Evolutionary conservation across 768 basidiomycete species (phyloP).

Genomic region (Trametes gibbosa): DNA sequence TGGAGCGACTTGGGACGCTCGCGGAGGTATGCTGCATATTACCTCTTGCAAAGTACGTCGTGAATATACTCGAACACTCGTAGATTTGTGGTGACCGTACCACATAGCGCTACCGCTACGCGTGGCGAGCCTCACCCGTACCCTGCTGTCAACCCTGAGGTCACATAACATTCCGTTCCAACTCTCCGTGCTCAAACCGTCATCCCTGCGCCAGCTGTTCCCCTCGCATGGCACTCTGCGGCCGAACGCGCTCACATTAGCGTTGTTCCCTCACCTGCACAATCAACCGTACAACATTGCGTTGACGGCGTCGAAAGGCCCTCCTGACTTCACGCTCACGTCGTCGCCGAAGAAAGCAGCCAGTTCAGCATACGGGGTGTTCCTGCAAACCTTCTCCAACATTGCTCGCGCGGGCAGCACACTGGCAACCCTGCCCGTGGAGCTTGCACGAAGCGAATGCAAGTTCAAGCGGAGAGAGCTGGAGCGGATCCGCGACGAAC

Average conservation of each 20-base stretch:
- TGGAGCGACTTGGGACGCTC: slow-evolving; percentile 77
- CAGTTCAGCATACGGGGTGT: slow-evolving; percentile 12
- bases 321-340: slow-evolving; percentile 10
- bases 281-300: slow-evolving; percentile 29
- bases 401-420: slow-evolving; percentile 22
- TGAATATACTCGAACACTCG: not conserved
- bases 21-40: slow-evolving; percentile 49
- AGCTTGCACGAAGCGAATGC: slow-evolving; percentile 68
- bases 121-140: slow-evolving; percentile 34
- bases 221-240: slow-evolving; percentile 44
- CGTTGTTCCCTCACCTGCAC: slow-evolving; percentile 66
- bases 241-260: slow-evolving; percentile 48
- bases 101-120: slow-evolving; percentile 46
- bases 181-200: slow-evolving; percentile 44
- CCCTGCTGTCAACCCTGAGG: slow-evolving; percentile 42
- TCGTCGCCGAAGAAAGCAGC: slow-evolving; percentile 9
- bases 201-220: slow-evolving; percentile 48
- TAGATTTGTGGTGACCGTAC: not conserved
- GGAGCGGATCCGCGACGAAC: slow-evolving; percentile 61
- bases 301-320: slow-evolving; percentile 7
- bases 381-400: slow-evolving; percentile 10
- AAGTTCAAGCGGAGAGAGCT: slow-evolving; percentile 54
- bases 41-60: slow-evolving; percentile 75
- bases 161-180: slow-evolving; percentile 45
- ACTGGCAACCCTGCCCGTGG: slow-evolving; percentile 49